phyloP scores from a whole-genome alignment of 202 grass and related monocot species.

The Tripidium arundinaceum region DNA sequence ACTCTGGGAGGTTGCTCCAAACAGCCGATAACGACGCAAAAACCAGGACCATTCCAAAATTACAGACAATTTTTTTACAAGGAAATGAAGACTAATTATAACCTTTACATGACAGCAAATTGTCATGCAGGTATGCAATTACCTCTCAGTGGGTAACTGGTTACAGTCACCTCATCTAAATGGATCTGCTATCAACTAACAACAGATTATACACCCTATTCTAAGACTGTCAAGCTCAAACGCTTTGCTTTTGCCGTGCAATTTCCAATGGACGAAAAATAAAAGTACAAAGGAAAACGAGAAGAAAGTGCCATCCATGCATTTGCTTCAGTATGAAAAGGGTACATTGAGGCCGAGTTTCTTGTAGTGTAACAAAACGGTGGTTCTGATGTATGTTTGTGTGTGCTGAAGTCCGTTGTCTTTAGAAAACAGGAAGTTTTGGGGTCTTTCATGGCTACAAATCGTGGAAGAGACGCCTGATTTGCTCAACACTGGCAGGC shows the following conservation, averaged over 20 bases:
- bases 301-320: neutral
- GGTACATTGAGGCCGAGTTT: neutral
- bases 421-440: conserved; percentile 1
- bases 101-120: conserved; percentile 11
- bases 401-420: neutral
- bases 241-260: neutral
- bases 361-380: conserved; percentile 2
- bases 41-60: neutral
- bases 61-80: neutral
- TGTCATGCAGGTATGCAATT: neutral
- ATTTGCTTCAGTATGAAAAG: neutral
- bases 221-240: neutral
- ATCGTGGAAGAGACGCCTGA: conserved; percentile 94
- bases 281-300: neutral
- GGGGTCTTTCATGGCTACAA: conserved; percentile 40
- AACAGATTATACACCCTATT: conserved; percentile 8
- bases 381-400: neutral
- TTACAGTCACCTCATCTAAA: neutral
- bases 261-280: neutral
- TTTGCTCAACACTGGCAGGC: conserved; percentile 73
- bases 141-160: neutral
- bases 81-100: neutral
- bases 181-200: conserved; percentile 5
- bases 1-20: neutral
- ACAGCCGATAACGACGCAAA: neutral